Conservation (phyloP, 495 filamentous ascomycete genomes). For the Talaromyces thailandensis region DNA sequence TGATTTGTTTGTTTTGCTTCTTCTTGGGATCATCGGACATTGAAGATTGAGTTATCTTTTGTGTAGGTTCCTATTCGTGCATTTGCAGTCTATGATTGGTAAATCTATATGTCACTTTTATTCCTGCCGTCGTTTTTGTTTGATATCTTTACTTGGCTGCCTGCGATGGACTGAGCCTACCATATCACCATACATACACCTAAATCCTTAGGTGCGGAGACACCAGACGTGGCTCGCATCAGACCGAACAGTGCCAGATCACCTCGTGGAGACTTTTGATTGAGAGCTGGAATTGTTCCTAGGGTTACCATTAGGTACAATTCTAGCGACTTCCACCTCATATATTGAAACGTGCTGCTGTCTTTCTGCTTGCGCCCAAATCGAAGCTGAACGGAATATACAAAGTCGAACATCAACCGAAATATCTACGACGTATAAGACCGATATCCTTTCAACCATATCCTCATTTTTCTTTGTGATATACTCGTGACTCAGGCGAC, state of each 20-base stretch:
- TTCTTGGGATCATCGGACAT: neutral
- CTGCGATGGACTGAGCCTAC: neutral
- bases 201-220: neutral
- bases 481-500: neutral
- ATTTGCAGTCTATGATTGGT: neutral
- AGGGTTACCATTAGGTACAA: neutral
- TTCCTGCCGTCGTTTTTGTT: neutral
- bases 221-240: conserved; percentile 3
- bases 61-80: neutral
- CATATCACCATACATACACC: neutral
- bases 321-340: neutral
- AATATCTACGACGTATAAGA: neutral
- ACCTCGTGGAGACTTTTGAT: neutral
- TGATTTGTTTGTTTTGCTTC: conserved; percentile 4
- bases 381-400: neutral
- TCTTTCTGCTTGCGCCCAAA: neutral
- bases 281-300: neutral
- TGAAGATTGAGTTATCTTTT: neutral
- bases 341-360: neutral
- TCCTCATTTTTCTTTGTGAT: no score
- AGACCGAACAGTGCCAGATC: neutral
- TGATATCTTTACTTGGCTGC: neutral
- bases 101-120: neutral
- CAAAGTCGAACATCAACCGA: neutral
- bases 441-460: neutral